Conservation (phyloP, 31 red algal species). For the Odonthalia washingtoniensis region DNA sequence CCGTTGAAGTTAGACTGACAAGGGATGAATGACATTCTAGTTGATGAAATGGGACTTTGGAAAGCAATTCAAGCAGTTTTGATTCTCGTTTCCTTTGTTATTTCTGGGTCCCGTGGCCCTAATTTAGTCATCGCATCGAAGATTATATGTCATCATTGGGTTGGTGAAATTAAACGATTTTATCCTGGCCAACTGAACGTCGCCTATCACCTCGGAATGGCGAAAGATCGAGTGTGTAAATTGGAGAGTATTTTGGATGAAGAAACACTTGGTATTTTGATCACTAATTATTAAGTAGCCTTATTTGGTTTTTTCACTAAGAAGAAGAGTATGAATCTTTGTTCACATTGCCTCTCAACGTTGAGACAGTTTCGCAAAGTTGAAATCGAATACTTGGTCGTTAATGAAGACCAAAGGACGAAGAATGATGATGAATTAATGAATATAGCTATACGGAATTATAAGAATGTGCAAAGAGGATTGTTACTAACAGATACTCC, state of each 20-base stretch:
- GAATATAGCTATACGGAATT: slow-evolving; percentile 53
- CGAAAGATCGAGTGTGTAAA: slow-evolving; percentile 43
- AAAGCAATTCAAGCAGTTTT: slow-evolving; percentile 85
- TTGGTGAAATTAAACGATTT: slow-evolving; percentile 58
- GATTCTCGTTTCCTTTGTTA: slow-evolving; percentile 61
- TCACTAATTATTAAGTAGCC: slow-evolving; percentile 83
- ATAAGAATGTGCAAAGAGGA: no score
- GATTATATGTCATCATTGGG: slow-evolving; percentile 72
- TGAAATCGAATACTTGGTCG: slow-evolving; percentile 76
- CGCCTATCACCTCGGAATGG: slow-evolving; percentile 53
- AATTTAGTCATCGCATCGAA: slow-evolving; percentile 79
- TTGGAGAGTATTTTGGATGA: slow-evolving; percentile 53
- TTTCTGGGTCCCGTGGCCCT: slow-evolving; percentile 54
- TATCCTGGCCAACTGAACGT: slow-evolving; percentile 60
- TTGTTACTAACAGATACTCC: slow-evolving; percentile 89
- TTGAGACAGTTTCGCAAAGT: slow-evolving; percentile 50
- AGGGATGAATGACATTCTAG: slow-evolving; percentile 79
- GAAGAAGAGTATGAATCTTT: slow-evolving; percentile 22
- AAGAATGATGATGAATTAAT: slow-evolving; percentile 68
- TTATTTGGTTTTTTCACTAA: slow-evolving; percentile 59
- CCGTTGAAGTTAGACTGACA: slow-evolving; percentile 62
- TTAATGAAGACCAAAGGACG: slow-evolving; percentile 81
- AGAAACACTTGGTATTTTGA: slow-evolving; percentile 71
- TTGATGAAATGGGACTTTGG: slow-evolving; percentile 89
- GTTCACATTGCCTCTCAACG: neutral